Evolutionary conservation across 805 yeast genomes (phyloP), one percentile per base, ranked within the genome.

Genomic region (Spathaspora hagerdaliae): DNA sequence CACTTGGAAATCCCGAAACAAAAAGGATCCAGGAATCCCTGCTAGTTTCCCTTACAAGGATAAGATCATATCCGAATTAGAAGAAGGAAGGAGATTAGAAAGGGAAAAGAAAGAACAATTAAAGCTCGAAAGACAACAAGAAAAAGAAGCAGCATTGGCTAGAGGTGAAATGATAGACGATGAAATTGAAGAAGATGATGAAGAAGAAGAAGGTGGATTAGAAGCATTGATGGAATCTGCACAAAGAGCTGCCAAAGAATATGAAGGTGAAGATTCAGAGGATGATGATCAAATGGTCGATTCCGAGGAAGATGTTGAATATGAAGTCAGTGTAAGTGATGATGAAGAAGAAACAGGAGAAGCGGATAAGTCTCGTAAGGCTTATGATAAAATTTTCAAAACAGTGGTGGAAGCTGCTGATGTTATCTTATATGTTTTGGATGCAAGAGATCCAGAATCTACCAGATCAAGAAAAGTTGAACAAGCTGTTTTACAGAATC

Each of bases 381-480:
- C 96, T 6, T 94, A 86, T 62, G 98, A 92, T 64, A 92, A 91
- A 69, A 82, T 92, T 48, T 92, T 91, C 76, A 91, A 90, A 66
- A 77, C 90, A 12, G 97, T 94, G 33, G 91, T 94, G 19, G 97
- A 90, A 49, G 85, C 90, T 19, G 75, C 97, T 1, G 99, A 92
- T 63, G 96, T 92, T 44, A 74, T 92, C 14, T 74, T 91, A 45
- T 92, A 94, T 60, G 97, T 92, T n/a, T 71, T 92, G 59, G 99
- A 92, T 68, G 96, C 99, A 1, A 83, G 99, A 66, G 97, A 94
- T 66, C 99, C 99, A 45, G 96, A 88, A 65, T 83, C 89, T 14
- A 92, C 98, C 2, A 81, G 99, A 60, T 90, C 97, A 7, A 81
- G 83, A 62, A 88, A 82, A 61, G 91, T 94, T 36, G 99, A 94